phyloP scores from a whole-genome alignment of 768 basidiomycete species.

The Coprinopsis cinerea region DNA sequence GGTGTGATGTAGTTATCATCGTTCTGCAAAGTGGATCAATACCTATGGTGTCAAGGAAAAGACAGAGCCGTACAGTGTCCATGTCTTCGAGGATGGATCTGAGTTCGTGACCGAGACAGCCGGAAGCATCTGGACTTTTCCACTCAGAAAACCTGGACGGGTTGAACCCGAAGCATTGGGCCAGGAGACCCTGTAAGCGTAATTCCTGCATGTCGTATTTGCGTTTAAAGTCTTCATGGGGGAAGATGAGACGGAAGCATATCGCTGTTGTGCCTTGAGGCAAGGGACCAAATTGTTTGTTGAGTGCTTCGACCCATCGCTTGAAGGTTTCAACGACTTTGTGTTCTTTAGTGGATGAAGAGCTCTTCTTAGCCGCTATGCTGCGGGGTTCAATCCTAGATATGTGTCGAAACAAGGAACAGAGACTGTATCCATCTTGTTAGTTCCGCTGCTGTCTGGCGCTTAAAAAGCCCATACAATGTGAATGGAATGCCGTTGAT shows the following conservation, averaged over 20 bases:
- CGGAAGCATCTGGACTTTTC: slow-evolving; percentile 39
- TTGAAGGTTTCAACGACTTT: slow-evolving; percentile 36
- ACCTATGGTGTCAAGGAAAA: background rate
- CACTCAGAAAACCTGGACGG: slow-evolving; percentile 28
- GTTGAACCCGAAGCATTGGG: slow-evolving; percentile 39
- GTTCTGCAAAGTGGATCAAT: slow-evolving; percentile 15
- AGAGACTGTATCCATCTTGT: slow-evolving; percentile 32
- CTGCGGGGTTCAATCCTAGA: slow-evolving; percentile 27
- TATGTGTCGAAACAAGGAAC: slow-evolving; percentile 44
- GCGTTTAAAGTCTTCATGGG: slow-evolving; percentile 67
- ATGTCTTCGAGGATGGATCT: slow-evolving; percentile 35
- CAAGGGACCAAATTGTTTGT: slow-evolving; percentile 38
- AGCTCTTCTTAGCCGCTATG: slow-evolving; percentile 13
- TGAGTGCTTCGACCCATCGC: slow-evolving; percentile 41
- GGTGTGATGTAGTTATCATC: slow-evolving; percentile 29
- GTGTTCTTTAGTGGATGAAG: slow-evolving; percentile 13
- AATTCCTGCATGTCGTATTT: slow-evolving; percentile 72
- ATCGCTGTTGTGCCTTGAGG: slow-evolving; percentile 49
- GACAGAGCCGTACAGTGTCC: slow-evolving; percentile 27
- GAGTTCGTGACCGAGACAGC: slow-evolving; percentile 71
- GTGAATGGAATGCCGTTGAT: background rate
- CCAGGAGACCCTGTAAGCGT: slow-evolving; percentile 46
- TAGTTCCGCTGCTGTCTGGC: background rate
- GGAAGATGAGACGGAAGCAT: slow-evolving; percentile 76
- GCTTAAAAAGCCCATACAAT: background rate